Evolutionary conservation across 495 filamentous ascomycete genomes (phyloP), one percentile per base, ranked within the genome.

Genomic region (Umbilicaria muhlenbergii): DNA sequence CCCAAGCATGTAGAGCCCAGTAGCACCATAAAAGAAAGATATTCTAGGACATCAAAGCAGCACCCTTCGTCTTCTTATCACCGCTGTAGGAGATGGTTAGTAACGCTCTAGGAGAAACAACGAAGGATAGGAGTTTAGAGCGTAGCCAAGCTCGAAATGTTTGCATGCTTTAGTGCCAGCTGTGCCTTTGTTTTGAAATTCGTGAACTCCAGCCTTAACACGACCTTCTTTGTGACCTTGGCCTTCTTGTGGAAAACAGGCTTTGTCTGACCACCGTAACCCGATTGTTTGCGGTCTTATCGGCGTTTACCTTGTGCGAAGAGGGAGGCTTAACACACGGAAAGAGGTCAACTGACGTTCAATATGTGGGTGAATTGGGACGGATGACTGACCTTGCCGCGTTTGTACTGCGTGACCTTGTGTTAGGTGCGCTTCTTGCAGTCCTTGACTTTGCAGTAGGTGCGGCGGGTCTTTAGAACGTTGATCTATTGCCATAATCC

Each of bases 21-120:
- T 28, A 28, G 5, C 24, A 28, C 24, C 24, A 6, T 8, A 28
- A 6, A 21, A 28, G 24, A 28, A 28, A 28, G 5, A 28, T 6
- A 28, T 55, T 62, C 73, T 91, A 99, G 74, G 96, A 99, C 57
- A 99, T 92, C 59, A 99, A 77, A 56, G 92, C 92, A 59, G 91
- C 91, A 80, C 92, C 92, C 83, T 99, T 99, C 62, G 92, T 99
- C 86, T 99, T 99, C 86, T 99, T 99, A 80, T 99, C 92, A 74
- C 92, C 92, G 79, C 91, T 94, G 55, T 67, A 62, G 43, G 50
- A 36, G 15, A 51, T 40, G 38, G 11, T 28, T 11, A 40, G 11
- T 14, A 28, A 18, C 38, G 17, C 10, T 40, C 17, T 6, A 18
- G 17, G 38, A 18, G 19, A 18, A 36, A 13, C 7, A 11, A 41